Evolutionary conservation across 352 stramenopile species (phyloP).

Genomic region (Thraustotheca clavata): DNA sequence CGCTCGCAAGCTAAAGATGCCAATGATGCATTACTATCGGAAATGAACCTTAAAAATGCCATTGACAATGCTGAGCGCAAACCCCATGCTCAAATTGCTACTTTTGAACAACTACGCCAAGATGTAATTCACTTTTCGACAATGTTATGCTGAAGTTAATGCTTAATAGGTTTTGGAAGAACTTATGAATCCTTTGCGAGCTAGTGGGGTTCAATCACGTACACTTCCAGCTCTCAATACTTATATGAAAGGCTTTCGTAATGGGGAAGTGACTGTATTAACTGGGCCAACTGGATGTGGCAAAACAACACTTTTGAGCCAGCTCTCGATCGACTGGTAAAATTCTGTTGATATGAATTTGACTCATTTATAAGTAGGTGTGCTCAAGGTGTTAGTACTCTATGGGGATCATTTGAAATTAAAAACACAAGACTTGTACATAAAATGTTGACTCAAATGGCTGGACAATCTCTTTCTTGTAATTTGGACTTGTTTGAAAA

Average conservation of each 20-base stretch:
- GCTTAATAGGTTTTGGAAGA: constrained; percentile 86
- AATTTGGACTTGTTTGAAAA: constrained; percentile 73
- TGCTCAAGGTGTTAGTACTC: constrained; percentile 93
- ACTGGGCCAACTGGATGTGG: constrained; percentile 95
- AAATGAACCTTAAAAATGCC: constrained; percentile 81
- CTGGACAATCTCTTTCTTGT: constrained; percentile 50
- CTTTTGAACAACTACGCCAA: constrained; percentile 86
- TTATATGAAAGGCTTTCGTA: constrained; percentile 95
- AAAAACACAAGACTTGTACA: constrained; percentile 96
- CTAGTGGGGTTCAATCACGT: constrained; percentile 87
- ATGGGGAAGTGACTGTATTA: constrained; percentile 97
- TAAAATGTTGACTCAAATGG: constrained; percentile 97
- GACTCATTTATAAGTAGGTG: constrained; percentile 48
- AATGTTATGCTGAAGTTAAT: background rate
- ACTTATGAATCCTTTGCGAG: constrained; percentile 91
- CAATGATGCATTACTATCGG: constrained; percentile 94
- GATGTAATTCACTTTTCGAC: constrained; percentile 28
- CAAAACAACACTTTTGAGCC: constrained; percentile 92
- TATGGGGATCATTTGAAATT: constrained; percentile 99
- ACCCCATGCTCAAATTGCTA: constrained; percentile 91
- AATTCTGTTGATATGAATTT: background rate
- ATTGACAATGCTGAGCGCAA: constrained; percentile 76
- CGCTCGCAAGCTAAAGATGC: constrained; percentile 91
- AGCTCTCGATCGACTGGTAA: constrained; percentile 69
- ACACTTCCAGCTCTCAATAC: constrained; percentile 92